phyloP scores from a whole-genome alignment of 257 asterid genomes.

The Phtheirospermum japonicum region DNA sequence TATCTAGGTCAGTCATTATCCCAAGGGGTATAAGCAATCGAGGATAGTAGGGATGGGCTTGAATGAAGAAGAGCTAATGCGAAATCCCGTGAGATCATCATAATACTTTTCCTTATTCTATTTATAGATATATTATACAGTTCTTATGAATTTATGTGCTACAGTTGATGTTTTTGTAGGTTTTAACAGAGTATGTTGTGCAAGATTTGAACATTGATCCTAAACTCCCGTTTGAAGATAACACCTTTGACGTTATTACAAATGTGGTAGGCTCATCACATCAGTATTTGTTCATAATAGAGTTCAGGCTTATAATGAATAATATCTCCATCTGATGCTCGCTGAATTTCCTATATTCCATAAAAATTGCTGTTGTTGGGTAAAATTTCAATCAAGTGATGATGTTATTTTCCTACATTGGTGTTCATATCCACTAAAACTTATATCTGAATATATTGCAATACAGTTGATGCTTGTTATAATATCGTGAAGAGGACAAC shows the following conservation, averaged over 20 bases:
- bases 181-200: constrained; percentile 78
- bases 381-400: constrained; percentile 1
- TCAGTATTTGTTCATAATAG: constrained; percentile 8
- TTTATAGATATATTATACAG: neutral
- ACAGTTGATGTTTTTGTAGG: constrained; percentile 45
- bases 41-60: constrained; percentile 85
- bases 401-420: neutral
- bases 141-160: neutral
- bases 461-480: too few relatives aligned
- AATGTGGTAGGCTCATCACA: constrained; percentile 60
- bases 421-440: too few relatives aligned
- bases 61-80: constrained; percentile 87
- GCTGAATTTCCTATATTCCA: neutral
- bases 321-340: neutral
- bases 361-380: neutral
- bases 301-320: constrained; percentile 16
- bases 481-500: too few relatives aligned
- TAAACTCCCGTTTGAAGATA: constrained; percentile 79
- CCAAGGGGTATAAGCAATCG: constrained; percentile 83
- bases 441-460: neutral
- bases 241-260: constrained; percentile 76
- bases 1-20: constrained; percentile 71
- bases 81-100: constrained; percentile 64
- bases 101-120: neutral
- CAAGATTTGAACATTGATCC: constrained; percentile 87